Evolutionary conservation across 306 rosid species (phyloP).

Genomic region (Morella rubra): DNA sequence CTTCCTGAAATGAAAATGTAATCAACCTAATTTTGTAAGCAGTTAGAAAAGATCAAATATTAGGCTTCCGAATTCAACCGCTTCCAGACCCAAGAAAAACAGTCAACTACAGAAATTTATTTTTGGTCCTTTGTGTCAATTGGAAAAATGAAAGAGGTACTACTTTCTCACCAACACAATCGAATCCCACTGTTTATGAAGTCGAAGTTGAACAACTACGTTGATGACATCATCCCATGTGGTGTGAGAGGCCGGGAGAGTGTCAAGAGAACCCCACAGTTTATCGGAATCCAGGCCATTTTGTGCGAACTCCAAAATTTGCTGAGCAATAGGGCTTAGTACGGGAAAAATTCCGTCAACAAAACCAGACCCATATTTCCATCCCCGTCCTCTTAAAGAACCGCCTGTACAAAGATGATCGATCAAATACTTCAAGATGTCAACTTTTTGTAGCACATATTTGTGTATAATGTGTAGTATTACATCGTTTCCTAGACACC

Average conservation of each 20-base stretch:
- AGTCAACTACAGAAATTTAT: background rate
- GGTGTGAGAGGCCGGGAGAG: slow-evolving; percentile 67
- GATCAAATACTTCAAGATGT: slow-evolving; percentile 24
- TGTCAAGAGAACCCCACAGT: slow-evolving; percentile 63
- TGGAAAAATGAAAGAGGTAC: background rate
- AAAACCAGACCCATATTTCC: slow-evolving; percentile 96
- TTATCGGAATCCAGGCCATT: slow-evolving; percentile 45
- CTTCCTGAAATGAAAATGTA: background rate
- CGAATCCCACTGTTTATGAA: slow-evolving; percentile 71
- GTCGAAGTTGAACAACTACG: slow-evolving; percentile 86
- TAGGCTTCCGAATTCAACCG: background rate
- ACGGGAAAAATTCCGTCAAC: slow-evolving; percentile 92
- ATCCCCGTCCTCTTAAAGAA: slow-evolving; percentile 86
- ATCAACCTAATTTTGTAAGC: background rate
- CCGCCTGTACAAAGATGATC: slow-evolving; percentile 60
- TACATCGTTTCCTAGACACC: slow-evolving; percentile 81
- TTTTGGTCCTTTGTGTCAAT: background rate
- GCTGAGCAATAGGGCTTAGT: slow-evolving; percentile 65
- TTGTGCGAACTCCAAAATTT: slow-evolving; percentile 62
- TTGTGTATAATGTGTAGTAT: slow-evolving; percentile 5
- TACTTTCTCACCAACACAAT: slow-evolving; percentile 63
- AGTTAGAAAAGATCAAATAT: background rate
- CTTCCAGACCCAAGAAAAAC: background rate
- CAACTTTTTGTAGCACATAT: slow-evolving; percentile 4
- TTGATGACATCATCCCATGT: slow-evolving; percentile 83